Conservation (phyloP, 2,329 filamentous ascomycete species). For the Pseudogymnoascus sp. region DNA sequence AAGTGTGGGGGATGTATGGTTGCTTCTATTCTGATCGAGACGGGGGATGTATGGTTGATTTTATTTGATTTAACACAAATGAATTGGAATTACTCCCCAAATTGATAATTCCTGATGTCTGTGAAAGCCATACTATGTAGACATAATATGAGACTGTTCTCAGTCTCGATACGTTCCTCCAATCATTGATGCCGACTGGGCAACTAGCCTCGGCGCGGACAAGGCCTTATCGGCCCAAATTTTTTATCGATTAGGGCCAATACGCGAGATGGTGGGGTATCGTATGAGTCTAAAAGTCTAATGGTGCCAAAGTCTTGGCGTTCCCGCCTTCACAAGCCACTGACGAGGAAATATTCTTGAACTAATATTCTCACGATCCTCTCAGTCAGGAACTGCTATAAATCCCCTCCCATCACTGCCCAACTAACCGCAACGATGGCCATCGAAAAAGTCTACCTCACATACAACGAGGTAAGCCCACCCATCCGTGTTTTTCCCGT, state of each 20-base stretch:
- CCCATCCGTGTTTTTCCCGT: slow-evolving; percentile 10
- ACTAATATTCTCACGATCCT: not conserved
- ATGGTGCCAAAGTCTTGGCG: slow-evolving; percentile 1
- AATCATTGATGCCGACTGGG: not conserved
- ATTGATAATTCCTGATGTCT: not conserved
- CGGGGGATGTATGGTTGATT: not conserved
- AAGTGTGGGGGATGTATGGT: not conserved
- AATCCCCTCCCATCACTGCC: not conserved
- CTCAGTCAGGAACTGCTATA: not conserved
- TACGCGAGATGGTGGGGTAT: slow-evolving; percentile 8
- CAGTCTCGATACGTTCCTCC: not conserved
- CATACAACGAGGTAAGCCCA: slow-evolving; percentile 74
- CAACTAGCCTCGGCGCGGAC: not conserved
- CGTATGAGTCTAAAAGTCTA: not conserved
- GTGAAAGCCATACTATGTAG: not conserved
- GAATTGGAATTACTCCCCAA: not conserved
- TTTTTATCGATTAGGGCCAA: slow-evolving; percentile 9
- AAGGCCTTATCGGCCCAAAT: not conserved
- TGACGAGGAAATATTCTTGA: slow-evolving; percentile 7
- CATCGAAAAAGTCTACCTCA: slow-evolving; percentile 78
- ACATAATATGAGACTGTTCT: not conserved
- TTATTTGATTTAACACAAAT: slow-evolving; percentile 2
- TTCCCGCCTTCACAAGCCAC: not conserved
- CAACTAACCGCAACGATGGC: slow-evolving; percentile 45
- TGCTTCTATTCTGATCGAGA: not conserved